phyloP scores from a whole-genome alignment of 169 alveolate species.

The Eimeria tenella region DNA sequence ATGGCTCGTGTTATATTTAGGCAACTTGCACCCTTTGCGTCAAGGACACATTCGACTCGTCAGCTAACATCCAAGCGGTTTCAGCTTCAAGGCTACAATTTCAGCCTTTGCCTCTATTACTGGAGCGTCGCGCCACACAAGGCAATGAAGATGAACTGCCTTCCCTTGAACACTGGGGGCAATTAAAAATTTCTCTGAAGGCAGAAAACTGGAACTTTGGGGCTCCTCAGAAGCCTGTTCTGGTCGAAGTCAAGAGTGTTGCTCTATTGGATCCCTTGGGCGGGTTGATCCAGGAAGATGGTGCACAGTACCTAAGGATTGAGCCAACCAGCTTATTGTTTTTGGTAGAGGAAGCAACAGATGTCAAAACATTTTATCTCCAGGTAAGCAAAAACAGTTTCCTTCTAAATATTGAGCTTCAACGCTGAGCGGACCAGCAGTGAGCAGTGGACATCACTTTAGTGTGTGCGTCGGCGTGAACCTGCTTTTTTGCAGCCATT shows the following conservation, averaged over 20 bases:
- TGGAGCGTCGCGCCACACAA: constrained; percentile 1
- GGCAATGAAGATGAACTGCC: neutral
- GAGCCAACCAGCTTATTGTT: constrained; percentile 51
- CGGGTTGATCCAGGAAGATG: constrained; percentile 40
- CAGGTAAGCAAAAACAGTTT: constrained; percentile 42
- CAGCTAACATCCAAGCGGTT: constrained; percentile 47
- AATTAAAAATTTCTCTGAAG: constrained; percentile 33
- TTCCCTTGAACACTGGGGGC: constrained; percentile 65
- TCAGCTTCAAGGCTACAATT: constrained; percentile 48
- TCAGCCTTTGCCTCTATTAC: constrained; percentile 24
- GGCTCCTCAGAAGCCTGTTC: constrained; percentile 55
- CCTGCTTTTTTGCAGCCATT: constrained; percentile 59
- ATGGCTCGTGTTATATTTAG: neutral
- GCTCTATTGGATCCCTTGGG: constrained; percentile 23
- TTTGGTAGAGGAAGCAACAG: constrained; percentile 45
- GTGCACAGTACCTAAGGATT: constrained; percentile 45
- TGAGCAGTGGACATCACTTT: neutral
- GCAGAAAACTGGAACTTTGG: constrained; percentile 62
- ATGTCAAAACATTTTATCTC: constrained; percentile 25
- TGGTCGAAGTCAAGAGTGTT: constrained; percentile 24
- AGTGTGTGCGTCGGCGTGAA: neutral
- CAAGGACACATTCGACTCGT: constrained; percentile 23
- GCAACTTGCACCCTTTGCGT: constrained; percentile 42
- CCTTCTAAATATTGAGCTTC: neutral
- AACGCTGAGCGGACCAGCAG: neutral